Evolutionary conservation across 306 rosid species (phyloP), one percentile per base, ranked within the genome.

Genomic region (Malus sieversii): DNA sequence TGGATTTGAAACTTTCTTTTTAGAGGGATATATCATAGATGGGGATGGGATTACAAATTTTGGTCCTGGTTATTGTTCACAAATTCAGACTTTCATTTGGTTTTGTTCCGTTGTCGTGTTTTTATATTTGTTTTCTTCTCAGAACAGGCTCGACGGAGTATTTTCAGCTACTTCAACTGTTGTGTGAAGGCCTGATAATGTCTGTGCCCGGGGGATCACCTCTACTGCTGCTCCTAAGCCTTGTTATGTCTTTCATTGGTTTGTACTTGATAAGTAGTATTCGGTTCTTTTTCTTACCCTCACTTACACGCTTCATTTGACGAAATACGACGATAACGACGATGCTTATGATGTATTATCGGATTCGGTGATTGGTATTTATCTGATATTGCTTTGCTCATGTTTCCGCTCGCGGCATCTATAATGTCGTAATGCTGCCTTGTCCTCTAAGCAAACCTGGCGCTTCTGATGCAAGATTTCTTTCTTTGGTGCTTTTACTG

Each of bases 121-220:
- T 27, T 9, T 68, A 4, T 33, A n/a, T 9, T 48, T 51, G 1
- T 16, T 75, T 76, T 66, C 10, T 45, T 25, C 20, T 65, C 64
- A 22, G 19, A 59, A 40, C 89, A 91, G 97, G 53, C 85, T 52
- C 87, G 94, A 86, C 86, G 87, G 85, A 88, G 94, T 77, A 83
- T 94, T 80, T 78, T 95, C 85, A 85, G 98, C 83, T 95, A 83
- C 85, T 95, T 95, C 92, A 94, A 85, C 83, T 95, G 98, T 72
- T 95, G 97, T 61, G 91, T 84, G 83, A 95, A 85, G 77, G 96
- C 93, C 44, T 92, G 82, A 92, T 22, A 44, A 53, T 27, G 18
- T 10, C 48, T 29, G 22, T 52, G 57, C 55, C 53, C 38, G 16
- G 30, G 30, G 20, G 67, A 55, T 23, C 14, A 42, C n/a, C 42